Evolutionary conservation across 768 basidiomycete genomes (phyloP).

Genomic region (Mrakia gelida): DNA sequence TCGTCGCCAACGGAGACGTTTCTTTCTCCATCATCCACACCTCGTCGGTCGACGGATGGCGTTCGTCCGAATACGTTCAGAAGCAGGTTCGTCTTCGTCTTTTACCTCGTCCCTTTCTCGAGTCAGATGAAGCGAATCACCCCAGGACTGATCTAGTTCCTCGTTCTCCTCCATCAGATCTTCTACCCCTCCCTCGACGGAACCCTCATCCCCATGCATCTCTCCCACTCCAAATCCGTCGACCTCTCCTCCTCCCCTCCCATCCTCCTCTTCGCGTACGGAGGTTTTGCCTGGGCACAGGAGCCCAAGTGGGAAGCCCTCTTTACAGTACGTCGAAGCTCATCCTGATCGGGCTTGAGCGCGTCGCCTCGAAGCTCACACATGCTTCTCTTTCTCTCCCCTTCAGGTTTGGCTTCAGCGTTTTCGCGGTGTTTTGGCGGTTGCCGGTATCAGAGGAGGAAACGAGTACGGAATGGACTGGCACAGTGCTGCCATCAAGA

Average conservation of each 20-base stretch:
- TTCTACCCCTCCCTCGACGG: slow-evolving; percentile 1
- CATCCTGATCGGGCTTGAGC: no score
- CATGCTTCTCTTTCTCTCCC: no score
- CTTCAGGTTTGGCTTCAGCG: background rate
- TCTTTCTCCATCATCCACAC: slow-evolving; percentile 15
- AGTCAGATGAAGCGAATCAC: no score
- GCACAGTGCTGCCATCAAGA: slow-evolving; percentile 22
- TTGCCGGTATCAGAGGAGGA: slow-evolving; percentile 30
- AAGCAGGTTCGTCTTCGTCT: slow-evolving; percentile 17
- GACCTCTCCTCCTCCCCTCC: slow-evolving; percentile 20
- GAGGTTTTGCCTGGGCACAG: slow-evolving; percentile 30
- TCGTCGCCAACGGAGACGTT: slow-evolving; percentile 25
- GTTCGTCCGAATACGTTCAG: slow-evolving; percentile 14
- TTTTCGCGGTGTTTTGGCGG: slow-evolving; percentile 21
- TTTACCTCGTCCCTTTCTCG: no score
- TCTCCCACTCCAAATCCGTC: slow-evolving; percentile 20
- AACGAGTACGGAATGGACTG: slow-evolving; percentile 29
- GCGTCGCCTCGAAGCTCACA: no score
- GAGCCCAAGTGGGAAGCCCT: slow-evolving; percentile 23
- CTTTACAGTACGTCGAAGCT: no score
- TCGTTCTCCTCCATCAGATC: background rate
- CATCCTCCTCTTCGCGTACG: slow-evolving; percentile 26
- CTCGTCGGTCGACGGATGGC: slow-evolving; percentile 18
- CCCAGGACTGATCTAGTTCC: background rate
- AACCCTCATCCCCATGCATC: background rate